These are phyloP conservation scores for Boletus rubescentipes DNA, from an alignment of 768 basidiomycete species.

Conservation along the genomic window DNA sequence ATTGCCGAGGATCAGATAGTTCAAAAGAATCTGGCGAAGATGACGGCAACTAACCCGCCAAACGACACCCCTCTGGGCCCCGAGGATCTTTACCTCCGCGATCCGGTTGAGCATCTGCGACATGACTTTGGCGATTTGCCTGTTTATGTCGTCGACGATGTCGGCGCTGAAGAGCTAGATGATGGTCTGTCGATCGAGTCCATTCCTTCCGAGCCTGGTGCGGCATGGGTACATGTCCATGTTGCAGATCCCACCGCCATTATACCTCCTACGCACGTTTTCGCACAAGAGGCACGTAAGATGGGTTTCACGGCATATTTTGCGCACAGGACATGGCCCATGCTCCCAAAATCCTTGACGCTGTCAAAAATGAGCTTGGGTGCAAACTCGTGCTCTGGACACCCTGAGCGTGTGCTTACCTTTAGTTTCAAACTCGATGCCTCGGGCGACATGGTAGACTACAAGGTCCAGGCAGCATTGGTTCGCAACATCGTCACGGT, in stretches of 20 bases:
- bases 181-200: conserved; percentile 87
- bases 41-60: conserved; percentile 2
- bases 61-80: conserved; percentile 46
- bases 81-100: conserved; percentile 61
- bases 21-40: conserved; percentile 16
- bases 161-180: conserved; percentile 80
- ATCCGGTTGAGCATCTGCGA: conserved; percentile 68
- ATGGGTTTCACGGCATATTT: conserved; percentile 62
- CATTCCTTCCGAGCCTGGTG: conserved; percentile 56
- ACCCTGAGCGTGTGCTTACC: conserved; percentile 62
- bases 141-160: conserved; percentile 87
- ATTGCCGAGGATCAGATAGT: conserved; percentile 32
- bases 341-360: conserved; percentile 66
- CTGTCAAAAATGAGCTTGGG: conserved; percentile 53
- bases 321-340: conserved; percentile 57
- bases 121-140: conserved; percentile 82
- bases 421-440: conserved; percentile 74
- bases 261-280: conserved; percentile 65
- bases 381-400: conserved; percentile 26
- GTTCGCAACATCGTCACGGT: conserved; percentile 64
- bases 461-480: conserved; percentile 67
- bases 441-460: conserved; percentile 66
- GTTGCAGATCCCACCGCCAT: conserved; percentile 88
- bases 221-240: conserved; percentile 84
- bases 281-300: conserved; percentile 57